Base-by-base conservation (phyloP, 768 basidiomycete species). In the Agaricus bisporus region DNA sequence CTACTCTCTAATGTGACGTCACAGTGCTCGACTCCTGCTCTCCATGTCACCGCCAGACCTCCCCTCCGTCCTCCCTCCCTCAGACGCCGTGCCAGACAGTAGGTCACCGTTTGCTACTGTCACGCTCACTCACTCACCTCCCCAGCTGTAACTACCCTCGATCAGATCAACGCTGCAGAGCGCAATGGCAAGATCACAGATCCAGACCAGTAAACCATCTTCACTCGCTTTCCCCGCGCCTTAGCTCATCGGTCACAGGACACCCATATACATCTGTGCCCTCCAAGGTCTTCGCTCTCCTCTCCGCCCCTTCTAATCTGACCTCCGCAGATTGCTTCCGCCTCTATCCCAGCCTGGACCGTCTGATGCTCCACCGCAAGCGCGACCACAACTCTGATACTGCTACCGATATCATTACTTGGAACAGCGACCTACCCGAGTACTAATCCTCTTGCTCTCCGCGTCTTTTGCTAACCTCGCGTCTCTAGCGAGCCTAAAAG, bases 251-350 rank as follows among this genome's bases (percentile, higher is more conserved):
- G 26, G 39, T 7, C 32, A 7, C 4, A 91, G 89, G 57, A 90
- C 88, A 2, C 82, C 87, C 0, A 86, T 91, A n/a, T 88, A 80
- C 64, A 89, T 91, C 52, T 91, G 89, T 60, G 83, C 75, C 3
- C 70, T 86, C 35, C 67, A 77, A 60, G 76, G 85, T 84, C 66
- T 41, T 62, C 29, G 25, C n/a, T 43, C 26, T 12, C 7, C 25
- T 29, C 11, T 32, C 8, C 18, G 36, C 22, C 22, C 3, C 15
- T n/a, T 11, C 26, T 35, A 29, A 42, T 54, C 29, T 54, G 15
- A 49, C 9, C 48, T 9, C 28, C 42, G 3, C 62, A 82, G 83
- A 78, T 48, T 92, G 89, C 64, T 76, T 78, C 63, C 82, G 86
- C 25, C 71, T 91, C 39, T 89, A 86, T 61, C 88, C 85, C 17